Percentiles rank a stretch among this genome's conserved stretches.
Conservation (phyloP, 1,284 basidiomycete genomes). For the Rhodotorula sp. region DNA sequence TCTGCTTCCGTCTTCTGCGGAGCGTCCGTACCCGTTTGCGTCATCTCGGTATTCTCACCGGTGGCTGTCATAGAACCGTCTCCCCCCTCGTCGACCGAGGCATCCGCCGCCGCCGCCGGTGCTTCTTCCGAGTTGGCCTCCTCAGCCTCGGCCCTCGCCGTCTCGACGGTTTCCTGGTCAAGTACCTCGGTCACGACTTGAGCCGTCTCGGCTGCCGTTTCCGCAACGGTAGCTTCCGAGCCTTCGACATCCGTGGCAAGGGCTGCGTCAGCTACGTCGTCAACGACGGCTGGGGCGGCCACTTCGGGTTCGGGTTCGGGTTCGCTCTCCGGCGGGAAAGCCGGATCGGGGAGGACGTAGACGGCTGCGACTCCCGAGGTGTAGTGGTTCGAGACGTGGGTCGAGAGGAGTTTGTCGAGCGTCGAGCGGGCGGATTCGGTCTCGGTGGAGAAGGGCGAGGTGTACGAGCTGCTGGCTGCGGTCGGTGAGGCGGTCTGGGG, state of each 20-base stretch:
- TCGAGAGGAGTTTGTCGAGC: slow-evolving; percentile 64
- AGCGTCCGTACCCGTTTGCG: background rate
- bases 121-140: slow-evolving; percentile 8
- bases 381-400: slow-evolving; percentile 75
- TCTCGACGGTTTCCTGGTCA: slow-evolving; percentile 5
- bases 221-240: background rate
- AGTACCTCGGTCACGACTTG: slow-evolving; percentile 22
- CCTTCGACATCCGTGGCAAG: slow-evolving; percentile 36
- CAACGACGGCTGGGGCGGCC: slow-evolving; percentile 37
- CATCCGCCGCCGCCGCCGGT: too few species aligned
- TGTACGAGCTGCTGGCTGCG: slow-evolving; percentile 53
- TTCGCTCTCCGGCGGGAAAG: slow-evolving; percentile 12
- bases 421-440: slow-evolving; percentile 70
- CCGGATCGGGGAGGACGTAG: slow-evolving; percentile 51
- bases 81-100: background rate
- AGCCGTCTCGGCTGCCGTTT: slow-evolving; percentile 13
- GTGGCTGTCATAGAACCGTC: background rate
- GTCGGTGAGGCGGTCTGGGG: slow-evolving; percentile 68
- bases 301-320: background rate
- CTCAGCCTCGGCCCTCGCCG: slow-evolving; percentile 15
- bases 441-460: slow-evolving; percentile 54
- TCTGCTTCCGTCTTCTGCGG: slow-evolving; percentile 22
- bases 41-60: slow-evolving; percentile 3
- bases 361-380: slow-evolving; percentile 68
- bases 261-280: slow-evolving; percentile 40